Conservation (phyloP, 23 red algal genomes). For the Gracilaria vermiculophylla region DNA sequence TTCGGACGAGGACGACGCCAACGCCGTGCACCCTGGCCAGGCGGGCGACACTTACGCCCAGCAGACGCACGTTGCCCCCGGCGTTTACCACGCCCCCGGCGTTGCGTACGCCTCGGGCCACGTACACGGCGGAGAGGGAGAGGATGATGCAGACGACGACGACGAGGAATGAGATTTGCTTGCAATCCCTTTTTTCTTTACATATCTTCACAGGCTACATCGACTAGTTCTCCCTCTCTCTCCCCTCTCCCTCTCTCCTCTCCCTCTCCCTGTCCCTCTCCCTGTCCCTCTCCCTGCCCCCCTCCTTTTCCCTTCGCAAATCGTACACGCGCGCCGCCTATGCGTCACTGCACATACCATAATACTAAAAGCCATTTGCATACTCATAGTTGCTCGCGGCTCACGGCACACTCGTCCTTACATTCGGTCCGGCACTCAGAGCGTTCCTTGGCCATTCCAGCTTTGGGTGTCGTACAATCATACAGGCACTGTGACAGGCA, state of each 20-base stretch:
- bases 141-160: slow-evolving; percentile 8
- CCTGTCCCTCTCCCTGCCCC: neutral
- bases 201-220: too few relatives aligned
- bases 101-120: neutral
- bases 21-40: neutral
- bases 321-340: neutral
- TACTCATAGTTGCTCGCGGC: slow-evolving; percentile 53
- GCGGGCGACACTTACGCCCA: neutral
- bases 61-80: neutral
- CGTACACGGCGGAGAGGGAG: neutral
- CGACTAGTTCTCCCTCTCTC: neutral
- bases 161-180: slow-evolving; percentile 1
- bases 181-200: neutral
- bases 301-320: neutral
- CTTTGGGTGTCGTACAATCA: slow-evolving; percentile 65
- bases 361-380: neutral
- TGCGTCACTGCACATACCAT: slow-evolving; percentile 18
- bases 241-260: neutral
- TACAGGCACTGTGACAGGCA: slow-evolving; percentile 77
- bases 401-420: slow-evolving; percentile 81
- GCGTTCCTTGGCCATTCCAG: slow-evolving; percentile 60
- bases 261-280: too few relatives aligned
- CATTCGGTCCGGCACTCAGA: slow-evolving; percentile 51
- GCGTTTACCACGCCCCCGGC: neutral
- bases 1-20: neutral